Conservation (phyloP, 1,139 yeast species). For the Geotrichum candidum region DNA sequence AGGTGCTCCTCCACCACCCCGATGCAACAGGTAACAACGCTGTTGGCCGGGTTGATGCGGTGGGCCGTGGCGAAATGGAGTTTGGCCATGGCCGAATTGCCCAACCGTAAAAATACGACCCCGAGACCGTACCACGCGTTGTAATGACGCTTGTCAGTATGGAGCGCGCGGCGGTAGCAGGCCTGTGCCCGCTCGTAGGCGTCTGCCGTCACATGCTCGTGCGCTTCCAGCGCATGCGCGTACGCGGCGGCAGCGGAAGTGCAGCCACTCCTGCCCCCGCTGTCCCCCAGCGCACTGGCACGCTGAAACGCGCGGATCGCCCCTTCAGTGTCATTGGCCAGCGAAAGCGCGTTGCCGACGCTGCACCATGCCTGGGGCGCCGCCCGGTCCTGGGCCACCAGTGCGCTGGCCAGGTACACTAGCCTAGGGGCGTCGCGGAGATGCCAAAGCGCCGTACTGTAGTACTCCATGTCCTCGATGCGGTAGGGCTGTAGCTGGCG, state of each 20-base stretch:
- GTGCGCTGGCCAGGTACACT: constrained; percentile 74
- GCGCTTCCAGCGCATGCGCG: constrained; percentile 91
- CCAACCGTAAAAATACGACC: constrained; percentile 83
- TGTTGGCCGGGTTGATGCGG: constrained; percentile 82
- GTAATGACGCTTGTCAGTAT: constrained; percentile 77
- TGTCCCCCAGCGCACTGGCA: constrained; percentile 55
- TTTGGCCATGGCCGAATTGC: constrained; percentile 79
- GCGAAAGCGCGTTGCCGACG: constrained; percentile 81
- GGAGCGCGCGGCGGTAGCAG: constrained; percentile 71
- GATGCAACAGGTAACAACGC: constrained; percentile 83
- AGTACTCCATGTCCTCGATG: constrained; percentile 83
- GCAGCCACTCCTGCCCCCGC: too few species aligned
- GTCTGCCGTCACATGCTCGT: constrained; percentile 82
- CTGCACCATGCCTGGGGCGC: constrained; percentile 90
- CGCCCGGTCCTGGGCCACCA: constrained; percentile 58
- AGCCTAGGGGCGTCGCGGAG: constrained; percentile 75
- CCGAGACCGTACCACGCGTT: constrained; percentile 96
- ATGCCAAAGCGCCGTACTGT: constrained; percentile 90
- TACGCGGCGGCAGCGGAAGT: constrained; percentile 43
- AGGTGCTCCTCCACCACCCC: constrained; percentile 88
- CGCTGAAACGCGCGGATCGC: constrained; percentile 84
- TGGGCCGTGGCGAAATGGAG: constrained; percentile 83
- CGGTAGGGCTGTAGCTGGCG: constrained; percentile 74
- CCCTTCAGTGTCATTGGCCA: constrained; percentile 80
- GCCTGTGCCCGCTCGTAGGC: constrained; percentile 87